Conservation (phyloP, 2,329 filamentous ascomycete species). For the Volutella citrinella region DNA sequence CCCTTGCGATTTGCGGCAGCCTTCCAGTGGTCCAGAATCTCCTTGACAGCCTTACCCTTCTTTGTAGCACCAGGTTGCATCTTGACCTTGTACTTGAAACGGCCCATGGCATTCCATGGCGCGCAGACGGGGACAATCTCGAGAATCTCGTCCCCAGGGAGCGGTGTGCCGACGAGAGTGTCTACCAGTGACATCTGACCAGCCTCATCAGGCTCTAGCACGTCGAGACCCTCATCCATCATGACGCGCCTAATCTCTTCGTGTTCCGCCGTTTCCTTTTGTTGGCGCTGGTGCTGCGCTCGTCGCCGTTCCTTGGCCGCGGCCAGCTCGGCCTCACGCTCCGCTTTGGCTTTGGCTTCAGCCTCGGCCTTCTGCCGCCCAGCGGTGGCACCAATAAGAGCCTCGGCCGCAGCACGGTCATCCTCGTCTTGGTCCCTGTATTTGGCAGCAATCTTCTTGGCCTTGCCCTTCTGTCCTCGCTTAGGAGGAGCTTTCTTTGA, state of each 20-base stretch:
- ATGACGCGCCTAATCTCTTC: slow-evolving; percentile 65
- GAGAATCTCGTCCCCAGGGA: slow-evolving; percentile 79
- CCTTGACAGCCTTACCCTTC: slow-evolving; percentile 91
- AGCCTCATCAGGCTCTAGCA: slow-evolving; percentile 57
- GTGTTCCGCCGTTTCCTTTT: slow-evolving; percentile 71
- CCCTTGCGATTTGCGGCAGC: slow-evolving; percentile 57
- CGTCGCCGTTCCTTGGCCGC: slow-evolving; percentile 72
- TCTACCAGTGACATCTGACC: slow-evolving; percentile 59
- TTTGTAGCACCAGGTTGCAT: slow-evolving; percentile 86
- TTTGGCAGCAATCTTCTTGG: slow-evolving; percentile 83
- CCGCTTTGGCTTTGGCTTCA: slow-evolving; percentile 66
- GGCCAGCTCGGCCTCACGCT: slow-evolving; percentile 63
- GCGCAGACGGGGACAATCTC: slow-evolving; percentile 63
- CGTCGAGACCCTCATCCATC: slow-evolving; percentile 57
- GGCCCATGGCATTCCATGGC: slow-evolving; percentile 60
- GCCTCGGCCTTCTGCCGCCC: slow-evolving; percentile 67
- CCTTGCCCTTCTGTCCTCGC: slow-evolving; percentile 77
- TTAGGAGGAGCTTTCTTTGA: slow-evolving; percentile 46
- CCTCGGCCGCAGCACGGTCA: slow-evolving; percentile 79
- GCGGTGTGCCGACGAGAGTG: slow-evolving; percentile 71
- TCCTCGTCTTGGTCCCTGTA: slow-evolving; percentile 96
- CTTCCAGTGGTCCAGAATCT: slow-evolving; percentile 82
- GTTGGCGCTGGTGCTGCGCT: slow-evolving; percentile 75
- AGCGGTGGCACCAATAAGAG: slow-evolving; percentile 75
- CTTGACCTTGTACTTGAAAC: slow-evolving; percentile 92